Base-by-base conservation (phyloP, 169 alveolate species). In the Plasmodium adleri region DNA sequence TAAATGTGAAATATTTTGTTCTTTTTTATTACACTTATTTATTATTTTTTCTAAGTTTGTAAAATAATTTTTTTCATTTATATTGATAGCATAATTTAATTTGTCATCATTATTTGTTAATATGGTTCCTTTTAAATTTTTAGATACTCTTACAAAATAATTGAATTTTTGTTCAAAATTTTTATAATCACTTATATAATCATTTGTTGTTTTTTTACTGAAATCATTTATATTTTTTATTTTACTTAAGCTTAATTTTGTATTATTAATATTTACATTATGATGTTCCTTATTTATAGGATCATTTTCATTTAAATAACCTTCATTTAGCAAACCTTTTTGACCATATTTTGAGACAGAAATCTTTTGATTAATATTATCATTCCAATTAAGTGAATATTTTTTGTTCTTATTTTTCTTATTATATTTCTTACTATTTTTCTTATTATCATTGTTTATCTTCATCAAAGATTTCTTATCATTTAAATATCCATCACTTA, bases 161-260 rank as follows among this genome's bases (percentile, higher is more conserved):
- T 83, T 83, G 24, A 67, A 83, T 58, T 83, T 83, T 58, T 83
- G 56, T 83, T 83, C 91, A 72, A 83, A 83, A 52, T 47, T 56
- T 56, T 67, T 83, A 63, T 32, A 83, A 50, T 83, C 91, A 58
- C 73, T 68, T 20, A 83, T 0, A 72, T 68, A 70, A 20, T 83
- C 91, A 60, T 63, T 70, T 3, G 83, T 56, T 54, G 26, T 67
- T 43, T 83, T 83, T 68, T 68, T 62, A 39, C 45, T 70, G 50
- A 67, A 32, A 72, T 60, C 47, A 49, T 68, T 4, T 45, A 24
- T 28, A 67, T n/a, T 32, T 15, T 39, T 39, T 39, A 39, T 39
- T 39, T 39, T 39, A 6, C 5, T 39, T 39, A 39, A 39, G 0
- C 47, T 9, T 39, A 39, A 12, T 47, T 56, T 68, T n/a, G 12